Evolutionary conservation across 768 basidiomycete species (phyloP), one percentile per base, ranked within the genome.

Genomic region (Lyophyllum shimeji): DNA sequence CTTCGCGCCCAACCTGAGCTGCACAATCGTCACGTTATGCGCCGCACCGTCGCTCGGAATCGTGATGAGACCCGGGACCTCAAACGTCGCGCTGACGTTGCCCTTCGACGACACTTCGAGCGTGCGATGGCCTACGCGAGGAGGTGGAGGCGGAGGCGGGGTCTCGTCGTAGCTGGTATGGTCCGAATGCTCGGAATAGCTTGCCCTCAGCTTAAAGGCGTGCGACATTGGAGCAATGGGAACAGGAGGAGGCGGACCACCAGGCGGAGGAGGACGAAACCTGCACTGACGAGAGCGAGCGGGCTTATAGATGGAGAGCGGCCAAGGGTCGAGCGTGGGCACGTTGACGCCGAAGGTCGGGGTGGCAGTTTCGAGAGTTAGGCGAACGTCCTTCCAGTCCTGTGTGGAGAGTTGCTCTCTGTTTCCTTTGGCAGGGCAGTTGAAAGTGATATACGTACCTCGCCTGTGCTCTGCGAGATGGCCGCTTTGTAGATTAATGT

Each of bases 281-380:
- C 37, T 7, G 3, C 13, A 15, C n/a, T n/a, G n/a, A n/a, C n/a
- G n/a, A n/a, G n/a, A n/a, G n/a, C 12, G n/a, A 1, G 29, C 42
- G 34, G 40, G 27, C 17, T 34, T 43, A 34, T 52, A 55, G 3
- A 52, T 13, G 13, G 71, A 70, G 6, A 79, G 60, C 11, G 64
- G 72, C 74, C 76, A 79, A 0, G 74, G 69, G 1, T 62, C 46
- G 1, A 80, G 72, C 3, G 54, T 57, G 2, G 78, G 77, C 2
- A 77, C 63, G 1, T 55, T 63, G 18, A 75, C 51, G 3, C 76
- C 76, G 48, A 75, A 77, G 0, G 77, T 74, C 0, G 77, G 76
- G 1, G 71, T 67, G 1, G 74, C 71, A 0, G 79, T 81, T 60
- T 80, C 77, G 7, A 80, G 72, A 1, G 70, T 73, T 3, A 79